Conservation (phyloP, 2,329 filamentous ascomycete species). For the Chaetomiaceae sp. region DNA sequence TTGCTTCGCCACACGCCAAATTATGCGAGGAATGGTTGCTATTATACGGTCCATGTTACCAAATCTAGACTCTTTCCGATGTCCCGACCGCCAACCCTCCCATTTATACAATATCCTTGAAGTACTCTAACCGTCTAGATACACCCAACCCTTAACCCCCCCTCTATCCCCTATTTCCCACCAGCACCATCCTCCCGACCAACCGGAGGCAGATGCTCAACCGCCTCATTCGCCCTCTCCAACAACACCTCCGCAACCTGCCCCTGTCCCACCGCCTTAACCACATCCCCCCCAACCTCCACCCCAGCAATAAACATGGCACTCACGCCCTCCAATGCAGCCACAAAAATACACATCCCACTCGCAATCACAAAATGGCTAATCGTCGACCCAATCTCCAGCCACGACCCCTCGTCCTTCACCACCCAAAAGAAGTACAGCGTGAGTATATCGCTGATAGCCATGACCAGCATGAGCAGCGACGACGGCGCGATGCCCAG, state of each 20-base stretch:
- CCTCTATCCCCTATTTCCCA: neutral
- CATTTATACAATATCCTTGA: neutral
- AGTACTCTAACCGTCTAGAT: neutral
- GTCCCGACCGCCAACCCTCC: neutral
- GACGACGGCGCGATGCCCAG: conserved; percentile 82
- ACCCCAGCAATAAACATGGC: conserved; percentile 78
- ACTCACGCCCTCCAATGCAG: conserved; percentile 78
- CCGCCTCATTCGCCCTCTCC: conserved; percentile 14
- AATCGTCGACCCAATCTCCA: conserved; percentile 96
- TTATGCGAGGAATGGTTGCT: neutral
- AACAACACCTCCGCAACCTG: conserved; percentile 15
- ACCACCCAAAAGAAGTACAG: conserved; percentile 98
- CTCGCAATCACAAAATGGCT: conserved; percentile 94
- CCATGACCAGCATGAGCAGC: conserved; percentile 92
- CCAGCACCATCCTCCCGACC: neutral
- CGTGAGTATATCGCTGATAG: conserved; percentile 83
- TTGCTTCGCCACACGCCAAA: neutral
- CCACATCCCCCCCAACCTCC: conserved; percentile 47
- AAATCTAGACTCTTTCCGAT: neutral
- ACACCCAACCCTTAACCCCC: neutral
- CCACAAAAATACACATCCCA: conserved; percentile 84
- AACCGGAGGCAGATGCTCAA: neutral
- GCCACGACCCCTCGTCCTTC: conserved; percentile 91
- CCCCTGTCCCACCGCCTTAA: conserved; percentile 36
- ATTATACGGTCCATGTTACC: neutral